A percentile compares a stretch with the other conserved stretches of the same genome.
Evolutionary conservation across 106 monocot species (phyloP).

Genomic region (Amphibolis antarctica): DNA sequence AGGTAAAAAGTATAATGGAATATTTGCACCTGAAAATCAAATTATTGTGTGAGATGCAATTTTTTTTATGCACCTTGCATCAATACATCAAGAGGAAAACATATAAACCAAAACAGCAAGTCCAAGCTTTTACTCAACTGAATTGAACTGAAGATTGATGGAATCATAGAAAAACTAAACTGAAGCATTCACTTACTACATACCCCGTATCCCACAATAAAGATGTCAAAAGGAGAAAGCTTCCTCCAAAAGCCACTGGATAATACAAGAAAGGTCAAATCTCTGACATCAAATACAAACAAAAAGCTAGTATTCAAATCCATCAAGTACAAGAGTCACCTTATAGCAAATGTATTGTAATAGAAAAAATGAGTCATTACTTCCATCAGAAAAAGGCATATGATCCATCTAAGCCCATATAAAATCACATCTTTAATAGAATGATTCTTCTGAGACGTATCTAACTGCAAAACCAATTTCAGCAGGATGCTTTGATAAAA

Average conservation of each 20-base stretch:
- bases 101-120: neutral
- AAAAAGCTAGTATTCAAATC: neutral
- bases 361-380: slow-evolving; percentile 85
- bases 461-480: slow-evolving; percentile 48
- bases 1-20: no score
- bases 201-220: slow-evolving; percentile 95
- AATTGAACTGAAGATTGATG: no score
- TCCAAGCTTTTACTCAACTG: no score
- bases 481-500: neutral
- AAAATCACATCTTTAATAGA: slow-evolving; percentile 39
- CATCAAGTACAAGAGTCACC: slow-evolving; percentile 25
- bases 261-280: neutral
- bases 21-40: no score
- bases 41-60: no score
- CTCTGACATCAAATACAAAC: neutral
- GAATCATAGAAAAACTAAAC: neutral
- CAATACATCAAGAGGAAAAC: no score
- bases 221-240: slow-evolving; percentile 76
- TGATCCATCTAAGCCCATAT: slow-evolving; percentile 75
- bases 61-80: neutral
- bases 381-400: slow-evolving; percentile 69
- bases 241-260: slow-evolving; percentile 72
- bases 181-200: neutral
- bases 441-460: slow-evolving; percentile 51
- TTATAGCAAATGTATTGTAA: slow-evolving; percentile 84